These are phyloP conservation scores for Bassia scoparia DNA, from an alignment of 148 eudicot genomes.

Conservation along the genomic window DNA sequence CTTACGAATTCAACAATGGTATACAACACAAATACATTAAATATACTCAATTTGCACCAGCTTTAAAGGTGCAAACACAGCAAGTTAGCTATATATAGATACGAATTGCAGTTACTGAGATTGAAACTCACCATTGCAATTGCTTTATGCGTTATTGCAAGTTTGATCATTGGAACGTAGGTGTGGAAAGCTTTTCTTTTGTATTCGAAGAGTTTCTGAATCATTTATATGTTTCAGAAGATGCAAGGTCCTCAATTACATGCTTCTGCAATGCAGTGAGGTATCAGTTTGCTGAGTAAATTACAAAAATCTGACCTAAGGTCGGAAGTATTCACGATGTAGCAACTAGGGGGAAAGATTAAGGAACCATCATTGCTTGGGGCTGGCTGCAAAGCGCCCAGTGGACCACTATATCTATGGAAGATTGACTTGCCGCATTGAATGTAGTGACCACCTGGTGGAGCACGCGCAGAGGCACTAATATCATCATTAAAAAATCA, in stretches of 20 bases:
- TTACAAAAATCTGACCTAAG: slow-evolving; percentile 64
- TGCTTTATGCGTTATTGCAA: too few species aligned
- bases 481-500: slow-evolving; percentile 74
- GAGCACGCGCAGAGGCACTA: slow-evolving; percentile 65
- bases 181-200: too few species aligned
- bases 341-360: slow-evolving; percentile 61
- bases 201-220: too few species aligned
- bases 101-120: background rate
- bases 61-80: background rate
- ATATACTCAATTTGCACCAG: background rate
- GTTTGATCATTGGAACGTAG: too few species aligned
- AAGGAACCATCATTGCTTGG: slow-evolving; percentile 68
- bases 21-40: background rate
- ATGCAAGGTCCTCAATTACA: too few species aligned
- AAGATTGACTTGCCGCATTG: slow-evolving; percentile 58
- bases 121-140: background rate
- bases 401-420: slow-evolving; percentile 52
- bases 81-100: background rate
- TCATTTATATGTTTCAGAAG: too few species aligned
- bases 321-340: slow-evolving; percentile 62
- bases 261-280: slow-evolving; percentile 55
- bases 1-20: background rate
- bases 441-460: slow-evolving; percentile 64
- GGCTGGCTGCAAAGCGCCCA: slow-evolving; percentile 62
- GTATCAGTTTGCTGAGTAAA: slow-evolving; percentile 55